Evolutionary conservation across 2,329 filamentous ascomycete genomes (phyloP).

Genomic region (Fusarium pseudoanthophilum): DNA sequence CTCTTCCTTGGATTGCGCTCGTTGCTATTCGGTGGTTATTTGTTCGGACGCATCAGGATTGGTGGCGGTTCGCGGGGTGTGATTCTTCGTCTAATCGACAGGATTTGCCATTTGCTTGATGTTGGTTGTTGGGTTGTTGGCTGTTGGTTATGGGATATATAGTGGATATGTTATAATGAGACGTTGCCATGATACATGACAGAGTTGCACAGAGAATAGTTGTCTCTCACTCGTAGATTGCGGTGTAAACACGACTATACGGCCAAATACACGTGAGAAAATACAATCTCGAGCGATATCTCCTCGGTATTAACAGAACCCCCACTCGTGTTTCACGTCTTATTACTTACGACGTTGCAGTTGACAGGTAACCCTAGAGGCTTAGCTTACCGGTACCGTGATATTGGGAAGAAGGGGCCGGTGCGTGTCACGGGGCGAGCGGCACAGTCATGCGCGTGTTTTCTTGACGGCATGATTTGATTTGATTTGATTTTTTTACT

Average conservation of each 20-base stretch:
- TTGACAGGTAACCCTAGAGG: neutral
- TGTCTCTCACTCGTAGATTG: neutral
- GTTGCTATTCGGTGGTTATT: conserved; percentile 50
- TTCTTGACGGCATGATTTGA: neutral
- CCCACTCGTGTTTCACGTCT: neutral
- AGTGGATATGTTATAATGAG: neutral
- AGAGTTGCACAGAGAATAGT: neutral
- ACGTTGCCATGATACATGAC: neutral
- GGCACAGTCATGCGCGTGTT: neutral
- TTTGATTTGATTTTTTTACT: neutral
- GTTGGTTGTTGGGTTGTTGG: neutral
- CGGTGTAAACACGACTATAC: neutral
- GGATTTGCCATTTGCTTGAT: conserved; percentile 51
- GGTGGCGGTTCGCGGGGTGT: conserved; percentile 52
- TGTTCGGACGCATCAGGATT: conserved; percentile 49
- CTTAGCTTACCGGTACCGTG: conserved; percentile 1
- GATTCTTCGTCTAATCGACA: conserved; percentile 45
- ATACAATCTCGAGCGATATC: neutral
- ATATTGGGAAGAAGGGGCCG: neutral
- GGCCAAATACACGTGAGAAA: neutral
- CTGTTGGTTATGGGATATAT: neutral
- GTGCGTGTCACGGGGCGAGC: neutral
- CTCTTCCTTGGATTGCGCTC: conserved; percentile 42
- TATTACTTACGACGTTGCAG: neutral
- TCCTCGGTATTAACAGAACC: neutral